Evolutionary conservation across 805 yeast genomes (phyloP).

Genomic region (Kuraishia capsulata): DNA sequence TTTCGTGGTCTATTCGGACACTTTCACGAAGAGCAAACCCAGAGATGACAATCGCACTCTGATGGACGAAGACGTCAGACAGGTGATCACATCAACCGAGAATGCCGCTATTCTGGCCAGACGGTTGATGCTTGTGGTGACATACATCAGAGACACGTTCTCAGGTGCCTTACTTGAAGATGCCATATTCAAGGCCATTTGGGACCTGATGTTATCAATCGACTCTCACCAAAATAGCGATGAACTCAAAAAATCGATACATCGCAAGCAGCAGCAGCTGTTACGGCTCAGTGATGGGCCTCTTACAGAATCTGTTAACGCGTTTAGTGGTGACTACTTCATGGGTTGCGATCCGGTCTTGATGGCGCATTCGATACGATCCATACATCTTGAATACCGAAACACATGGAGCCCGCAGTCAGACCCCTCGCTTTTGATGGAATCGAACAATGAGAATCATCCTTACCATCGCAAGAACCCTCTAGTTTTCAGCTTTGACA

Average conservation of each 20-base stretch:
- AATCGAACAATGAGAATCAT: constrained; percentile 34
- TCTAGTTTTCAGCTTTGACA: constrained; percentile 57
- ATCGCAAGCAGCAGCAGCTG: constrained; percentile 38
- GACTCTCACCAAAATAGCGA: constrained; percentile 43
- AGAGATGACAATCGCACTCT: not conserved
- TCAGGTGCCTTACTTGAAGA: constrained; percentile 65
- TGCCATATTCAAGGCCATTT: constrained; percentile 46
- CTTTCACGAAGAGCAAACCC: constrained; percentile 9
- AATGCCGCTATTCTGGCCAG: constrained; percentile 24
- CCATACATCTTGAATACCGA: constrained; percentile 59
- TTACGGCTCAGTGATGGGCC: constrained; percentile 22
- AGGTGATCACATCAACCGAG: not conserved
- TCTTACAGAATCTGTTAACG: constrained; percentile 6
- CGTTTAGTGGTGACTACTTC: constrained; percentile 32
- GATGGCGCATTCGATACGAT: constrained; percentile 56
- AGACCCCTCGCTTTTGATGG: constrained; percentile 70
- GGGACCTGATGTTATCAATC: constrained; percentile 40
- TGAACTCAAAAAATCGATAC: constrained; percentile 41
- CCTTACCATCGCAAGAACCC: constrained; percentile 55
- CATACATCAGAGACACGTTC: constrained; percentile 48
- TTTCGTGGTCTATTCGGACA: constrained; percentile 24
- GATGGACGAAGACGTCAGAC: not conserved
- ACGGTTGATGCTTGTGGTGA: constrained; percentile 44
- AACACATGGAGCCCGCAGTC: constrained; percentile 67
- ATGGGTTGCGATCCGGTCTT: constrained; percentile 41